Base-by-base conservation (phyloP, 305 asterid genomes). In the Rubia peregrina region DNA sequence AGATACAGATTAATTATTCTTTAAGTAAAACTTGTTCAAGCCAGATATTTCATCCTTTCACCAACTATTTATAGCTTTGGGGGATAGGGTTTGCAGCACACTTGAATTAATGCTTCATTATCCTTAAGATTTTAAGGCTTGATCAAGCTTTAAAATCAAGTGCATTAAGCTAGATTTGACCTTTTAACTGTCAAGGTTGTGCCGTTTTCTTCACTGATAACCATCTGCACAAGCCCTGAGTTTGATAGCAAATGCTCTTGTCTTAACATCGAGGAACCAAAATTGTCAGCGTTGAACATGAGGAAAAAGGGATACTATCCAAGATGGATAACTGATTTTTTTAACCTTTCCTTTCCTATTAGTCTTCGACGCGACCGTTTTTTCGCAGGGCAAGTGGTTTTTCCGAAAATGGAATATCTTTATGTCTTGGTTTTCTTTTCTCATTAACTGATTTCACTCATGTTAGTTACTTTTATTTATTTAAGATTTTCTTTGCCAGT, bases 141-240 rank as follows among this genome's bases (percentile, higher is more conserved):
- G 61, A 22, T 22, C 61, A 56, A 56, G 30, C 1, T 56, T 56
- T 56, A 19, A 12, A 19, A 13, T 56, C 33, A 56, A 56, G 30
- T 56, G 60, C 6, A 56, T 56, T 56, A 56, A 19, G 61, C 61
- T 56, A 56, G 33, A 56, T 10, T 56, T 56, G 61, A 59, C 40
- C 64, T 21, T 46, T 17, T 24, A 59, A 59, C 38, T 59, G 33
- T 3, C 16, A 9, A 59, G 38, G 63, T 59, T 59, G 63, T 59
- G 63, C 38, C 0, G 7, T 21, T 59, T 6, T 9, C 40, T 59
- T 5, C 14, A 59, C 64, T 26, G n/a, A 24, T 22, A 59, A 59
- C 62, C 64, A 59, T 59, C 0, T n/a, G 7, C 62, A 9, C 2
- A 9, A 56, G 64, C n/a, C 16, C 38, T 22, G 6, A 21, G 9